These are phyloP conservation scores for Aspergillus sp. DNA, from an alignment of 2,329 filamentous ascomycete species.

Conservation along the genomic window DNA sequence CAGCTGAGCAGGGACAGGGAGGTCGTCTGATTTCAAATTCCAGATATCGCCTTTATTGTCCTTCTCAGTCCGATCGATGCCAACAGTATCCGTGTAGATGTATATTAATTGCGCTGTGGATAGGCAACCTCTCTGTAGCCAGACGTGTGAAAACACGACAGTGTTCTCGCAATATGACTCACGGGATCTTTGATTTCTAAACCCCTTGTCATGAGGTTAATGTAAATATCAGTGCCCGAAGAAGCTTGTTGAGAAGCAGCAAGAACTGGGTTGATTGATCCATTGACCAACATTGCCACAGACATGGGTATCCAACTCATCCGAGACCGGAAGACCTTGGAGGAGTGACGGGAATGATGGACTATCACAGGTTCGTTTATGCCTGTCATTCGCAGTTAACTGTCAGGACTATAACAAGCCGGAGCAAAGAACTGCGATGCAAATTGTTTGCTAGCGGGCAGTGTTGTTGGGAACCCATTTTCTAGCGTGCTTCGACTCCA, in stretches of 20 bases:
- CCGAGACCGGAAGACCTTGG: constrained; percentile 13
- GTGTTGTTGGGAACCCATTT: constrained; percentile 16
- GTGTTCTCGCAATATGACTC: background rate
- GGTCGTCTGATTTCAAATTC: background rate
- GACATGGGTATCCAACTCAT: background rate
- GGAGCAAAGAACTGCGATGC: background rate
- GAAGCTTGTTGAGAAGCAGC: constrained; percentile 8
- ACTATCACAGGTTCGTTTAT: background rate
- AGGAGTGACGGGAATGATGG: constrained; percentile 1
- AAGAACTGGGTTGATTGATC: background rate
- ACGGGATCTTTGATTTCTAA: background rate
- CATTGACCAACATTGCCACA: background rate
- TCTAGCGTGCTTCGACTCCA: constrained; percentile 25
- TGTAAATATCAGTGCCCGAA: constrained; percentile 10
- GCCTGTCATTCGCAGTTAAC: background rate
- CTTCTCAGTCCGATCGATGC: background rate
- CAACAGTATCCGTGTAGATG: background rate
- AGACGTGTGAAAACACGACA: background rate
- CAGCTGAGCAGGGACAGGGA: background rate
- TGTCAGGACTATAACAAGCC: background rate
- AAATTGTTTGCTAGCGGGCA: constrained; percentile 7
- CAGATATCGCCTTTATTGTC: background rate
- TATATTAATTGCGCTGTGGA: background rate
- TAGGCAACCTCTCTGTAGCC: background rate
- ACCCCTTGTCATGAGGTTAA: constrained; percentile 2